Evolutionary conservation across 345 rosid species (phyloP).

Genomic region (Lenwebbia sp.): DNA sequence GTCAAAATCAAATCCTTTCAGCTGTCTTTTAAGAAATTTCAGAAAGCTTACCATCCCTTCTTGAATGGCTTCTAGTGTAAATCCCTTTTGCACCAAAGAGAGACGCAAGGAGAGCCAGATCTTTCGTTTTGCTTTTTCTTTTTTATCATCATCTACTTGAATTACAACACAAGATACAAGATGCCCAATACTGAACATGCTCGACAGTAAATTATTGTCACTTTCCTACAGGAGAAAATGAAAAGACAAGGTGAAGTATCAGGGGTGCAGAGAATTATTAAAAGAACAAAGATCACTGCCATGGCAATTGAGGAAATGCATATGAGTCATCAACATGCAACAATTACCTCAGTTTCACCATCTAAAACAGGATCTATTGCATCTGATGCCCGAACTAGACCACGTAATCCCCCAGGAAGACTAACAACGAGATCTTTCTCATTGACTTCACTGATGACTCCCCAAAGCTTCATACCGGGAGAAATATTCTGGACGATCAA

Average conservation of each 20-base stretch:
- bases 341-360: constrained; percentile 43
- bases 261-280: neutral
- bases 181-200: constrained; percentile 54
- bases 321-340: neutral
- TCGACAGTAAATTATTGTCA: constrained; percentile 41
- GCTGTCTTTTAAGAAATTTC: neutral
- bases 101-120: constrained; percentile 89
- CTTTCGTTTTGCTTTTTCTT: constrained; percentile 63
- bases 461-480: constrained; percentile 95
- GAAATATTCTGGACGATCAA: constrained; percentile 56
- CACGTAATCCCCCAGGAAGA: constrained; percentile 93
- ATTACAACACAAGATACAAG: constrained; percentile 84
- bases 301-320: neutral
- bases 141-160: constrained; percentile 73
- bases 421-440: constrained; percentile 81
- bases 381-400: constrained; percentile 74
- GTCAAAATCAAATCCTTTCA: neutral
- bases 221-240: constrained; percentile 30
- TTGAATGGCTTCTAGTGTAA: constrained; percentile 64
- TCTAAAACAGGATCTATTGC: constrained; percentile 57
- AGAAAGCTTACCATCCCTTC: constrained; percentile 74
- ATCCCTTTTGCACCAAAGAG: constrained; percentile 66
- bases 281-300: neutral
- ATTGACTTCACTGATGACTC: constrained; percentile 87
- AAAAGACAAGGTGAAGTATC: neutral